Base-by-base conservation (phyloP, 2,329 filamentous ascomycete species). In the Colletotrichum aenigma region DNA sequence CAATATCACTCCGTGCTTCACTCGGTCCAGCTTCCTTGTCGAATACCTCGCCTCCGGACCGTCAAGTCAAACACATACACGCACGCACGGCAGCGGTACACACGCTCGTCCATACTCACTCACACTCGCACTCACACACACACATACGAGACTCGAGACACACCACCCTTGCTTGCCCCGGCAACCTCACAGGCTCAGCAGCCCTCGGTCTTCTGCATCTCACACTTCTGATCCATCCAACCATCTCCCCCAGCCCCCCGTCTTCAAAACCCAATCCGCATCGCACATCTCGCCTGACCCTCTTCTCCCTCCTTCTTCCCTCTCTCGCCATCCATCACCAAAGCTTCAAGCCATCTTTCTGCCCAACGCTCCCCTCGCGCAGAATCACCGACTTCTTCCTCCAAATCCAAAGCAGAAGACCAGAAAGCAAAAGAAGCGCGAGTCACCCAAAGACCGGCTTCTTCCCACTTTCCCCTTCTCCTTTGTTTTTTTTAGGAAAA, bases 401-500 rank as follows among this genome's bases (percentile, higher is more conserved):
- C 60, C 68, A 76, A 71, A 68, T 73, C 58, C 74, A 76, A 77
- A 78, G 72, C 65, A 75, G 69, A 78, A 76, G 71, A 76, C 18
- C 38, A 43, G 72, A 77, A 77, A 73, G 70, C 56, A 73, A 43
- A 74, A 76, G 77, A 78, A 77, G 77, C 77, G 75, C 77, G 75
- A 62, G 77, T 76, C 75, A 74, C 13, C 61, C 34, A 48, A 64
- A 69, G 66, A 72, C 72, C 77, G 75, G 77, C 75, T 82, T 82
- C 82, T 82, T 82, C 79, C 80, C 80, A 78, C 80, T 80, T 82
- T 80, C 72, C 74, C 84, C 85, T 83, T 85, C 84, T 87, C 85
- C 87, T 88, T 89, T 89, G 87, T 88, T 88, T 88, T 88, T 85
- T 87, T 84, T 83, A 87, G 87, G 86, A 88, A 76, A 89, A 87